phyloP scores from a whole-genome alignment of 78 protist species.

The Paulinella micropora region DNA sequence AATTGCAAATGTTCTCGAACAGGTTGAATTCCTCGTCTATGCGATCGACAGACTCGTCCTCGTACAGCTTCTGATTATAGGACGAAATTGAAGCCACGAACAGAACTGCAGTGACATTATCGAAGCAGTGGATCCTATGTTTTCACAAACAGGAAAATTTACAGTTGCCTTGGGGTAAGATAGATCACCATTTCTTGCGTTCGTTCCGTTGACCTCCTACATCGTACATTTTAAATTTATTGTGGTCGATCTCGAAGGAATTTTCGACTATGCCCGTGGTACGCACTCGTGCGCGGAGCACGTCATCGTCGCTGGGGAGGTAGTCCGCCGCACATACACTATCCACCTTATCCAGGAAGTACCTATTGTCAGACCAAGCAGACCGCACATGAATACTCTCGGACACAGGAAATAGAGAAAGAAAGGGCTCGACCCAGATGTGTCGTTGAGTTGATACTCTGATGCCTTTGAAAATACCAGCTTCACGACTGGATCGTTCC shows the following conservation, averaged over 20 bases:
- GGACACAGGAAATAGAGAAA: too few relatives aligned
- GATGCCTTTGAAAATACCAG: too few relatives aligned
- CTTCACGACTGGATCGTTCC: too few relatives aligned
- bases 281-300: constrained; percentile 73
- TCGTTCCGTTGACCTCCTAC: constrained; percentile 87
- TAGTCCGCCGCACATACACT: constrained; percentile 41
- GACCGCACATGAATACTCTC: too few relatives aligned
- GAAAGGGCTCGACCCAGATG: too few relatives aligned
- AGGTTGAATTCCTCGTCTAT: neutral
- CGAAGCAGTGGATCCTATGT: too few relatives aligned
- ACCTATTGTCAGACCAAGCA: too few relatives aligned
- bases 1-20: neutral
- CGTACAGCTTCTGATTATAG: constrained; percentile 1
- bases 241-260: constrained; percentile 39
- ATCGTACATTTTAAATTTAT: constrained; percentile 56
- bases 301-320: constrained; percentile 72
- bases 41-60: neutral
- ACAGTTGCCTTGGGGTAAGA: too few relatives aligned
- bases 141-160: too few relatives aligned
- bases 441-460: too few relatives aligned
- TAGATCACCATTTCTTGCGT: constrained; percentile 83
- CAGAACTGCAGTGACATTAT: neutral
- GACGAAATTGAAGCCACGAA: neutral
- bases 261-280: constrained; percentile 81
- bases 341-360: constrained; percentile 38